Evolutionary conservation across 1,284 basidiomycete species (phyloP), one percentile per base, ranked within the genome.

Genomic region (Boletus mariae): DNA sequence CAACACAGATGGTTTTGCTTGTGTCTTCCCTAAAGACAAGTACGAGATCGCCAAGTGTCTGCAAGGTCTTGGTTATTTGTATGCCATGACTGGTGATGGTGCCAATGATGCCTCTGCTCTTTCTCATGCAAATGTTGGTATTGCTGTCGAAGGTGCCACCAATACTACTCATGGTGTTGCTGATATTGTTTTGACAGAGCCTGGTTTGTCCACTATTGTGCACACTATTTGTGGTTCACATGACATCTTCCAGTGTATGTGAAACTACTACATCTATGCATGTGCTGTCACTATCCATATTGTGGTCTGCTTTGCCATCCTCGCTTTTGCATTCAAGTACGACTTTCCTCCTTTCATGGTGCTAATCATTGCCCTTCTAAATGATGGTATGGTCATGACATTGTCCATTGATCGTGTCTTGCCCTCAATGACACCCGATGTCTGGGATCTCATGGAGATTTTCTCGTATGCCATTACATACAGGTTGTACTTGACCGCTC

Each of bases 261-360:
- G 87, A 59, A 91, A 90, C 80, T 92, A 92, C 73, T 85, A 87
- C 60, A 90, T 90, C 73, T 83, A 82, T 63, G 82, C 83, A 40
- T 87, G 84, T 65, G 83, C 88, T 55, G 92, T 97, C 67, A 96
- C 94, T 59, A 97, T 97, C 75, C 94, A 94, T 90, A 95, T 98
- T 72, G 94, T 98, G 62, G 90, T 97, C 62, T 95, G 92, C 75
- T 98, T 98, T 77, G 85, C 94, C 63, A 86, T 98, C 75, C 83
- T 98, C 70, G 90, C 92, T 49, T 98, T 98, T 71, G 89, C 88
- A 55, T 98, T 94, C 87, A 86, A 90, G 79, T 94, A 94, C 74
- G 90, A 96, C 75, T 98, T 98, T 92, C 95, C 95, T 66, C 94
- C 95, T 15, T 98, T 98, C 86, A 98, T 98, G 95, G 87, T 98